These are phyloP conservation scores for Corrigiola litoralis DNA, from an alignment of 179 eudicot species.

Conservation along the genomic window DNA sequence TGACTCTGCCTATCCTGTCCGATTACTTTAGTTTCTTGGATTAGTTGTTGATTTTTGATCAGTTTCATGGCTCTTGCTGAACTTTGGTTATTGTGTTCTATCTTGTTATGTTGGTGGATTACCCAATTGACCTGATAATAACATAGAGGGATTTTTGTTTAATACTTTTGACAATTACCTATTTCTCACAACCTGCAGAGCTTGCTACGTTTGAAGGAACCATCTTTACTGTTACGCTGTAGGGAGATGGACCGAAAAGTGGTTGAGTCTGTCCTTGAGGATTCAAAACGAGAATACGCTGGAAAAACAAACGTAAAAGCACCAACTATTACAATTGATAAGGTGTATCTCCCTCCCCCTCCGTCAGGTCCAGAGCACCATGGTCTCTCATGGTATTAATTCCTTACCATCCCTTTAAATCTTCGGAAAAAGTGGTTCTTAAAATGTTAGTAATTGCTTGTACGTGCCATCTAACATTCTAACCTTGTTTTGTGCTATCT, in stretches of 20 bases:
- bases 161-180: neutral
- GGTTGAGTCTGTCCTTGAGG: slow-evolving; percentile 50
- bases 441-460: too few species aligned
- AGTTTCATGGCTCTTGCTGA: too few species aligned
- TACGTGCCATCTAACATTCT: too few species aligned
- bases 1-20: too few species aligned
- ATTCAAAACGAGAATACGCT: slow-evolving; percentile 46
- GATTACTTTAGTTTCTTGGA: too few species aligned
- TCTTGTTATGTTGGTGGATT: too few species aligned
- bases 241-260: slow-evolving; percentile 47
- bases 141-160: neutral
- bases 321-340: slow-evolving; percentile 41
- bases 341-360: slow-evolving; percentile 65
- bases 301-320: slow-evolving; percentile 38
- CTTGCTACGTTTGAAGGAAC: slow-evolving; percentile 51
- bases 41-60: too few species aligned
- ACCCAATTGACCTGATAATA: neutral
- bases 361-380: slow-evolving; percentile 33
- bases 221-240: slow-evolving; percentile 50
- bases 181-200: slow-evolving; percentile 28
- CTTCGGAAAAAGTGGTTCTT: too few species aligned
- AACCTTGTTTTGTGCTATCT: too few species aligned
- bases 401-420: neutral
- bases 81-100: too few species aligned
- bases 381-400: slow-evolving; percentile 46